phyloP scores from a whole-genome alignment of 2,329 filamentous ascomycete genomes.

The Sporothrix euskadiensis region DNA sequence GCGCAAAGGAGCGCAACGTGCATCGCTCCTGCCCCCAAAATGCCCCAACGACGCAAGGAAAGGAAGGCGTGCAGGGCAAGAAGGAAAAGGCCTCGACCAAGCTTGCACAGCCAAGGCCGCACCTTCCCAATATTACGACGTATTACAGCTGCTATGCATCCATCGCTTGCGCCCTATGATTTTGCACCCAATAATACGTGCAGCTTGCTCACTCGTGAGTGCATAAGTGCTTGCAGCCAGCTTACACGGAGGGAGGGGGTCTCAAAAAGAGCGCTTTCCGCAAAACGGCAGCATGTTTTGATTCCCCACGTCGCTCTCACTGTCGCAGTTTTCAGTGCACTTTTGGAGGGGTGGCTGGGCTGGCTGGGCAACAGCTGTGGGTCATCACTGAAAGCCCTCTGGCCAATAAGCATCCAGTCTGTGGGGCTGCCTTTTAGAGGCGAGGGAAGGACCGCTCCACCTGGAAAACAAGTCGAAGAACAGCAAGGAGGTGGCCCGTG shows the following conservation, averaged over 20 bases:
- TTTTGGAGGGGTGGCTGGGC: constrained; percentile 23
- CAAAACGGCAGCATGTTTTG: constrained; percentile 24
- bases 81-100: not conserved
- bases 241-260: constrained; percentile 1
- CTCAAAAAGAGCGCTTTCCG: not conserved
- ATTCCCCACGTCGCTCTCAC: constrained; percentile 18
- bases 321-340: not conserved
- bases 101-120: constrained; percentile 8
- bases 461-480: not conserved
- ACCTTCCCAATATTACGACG: constrained; percentile 11
- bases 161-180: not conserved
- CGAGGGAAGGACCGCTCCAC: constrained; percentile 1
- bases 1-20: not conserved
- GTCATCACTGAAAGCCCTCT: not conserved
- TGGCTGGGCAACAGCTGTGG: constrained; percentile 26
- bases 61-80: not conserved
- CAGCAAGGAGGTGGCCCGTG: constrained; percentile 2
- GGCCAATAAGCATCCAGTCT: not conserved
- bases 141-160: constrained; percentile 7
- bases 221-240: constrained; percentile 25
- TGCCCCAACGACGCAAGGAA: not conserved
- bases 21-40: not conserved
- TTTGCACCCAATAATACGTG: not conserved
- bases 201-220: constrained; percentile 10
- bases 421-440: not conserved